Evolutionary conservation across 331 rosid species (phyloP).

Genomic region (Spiraea crenata): DNA sequence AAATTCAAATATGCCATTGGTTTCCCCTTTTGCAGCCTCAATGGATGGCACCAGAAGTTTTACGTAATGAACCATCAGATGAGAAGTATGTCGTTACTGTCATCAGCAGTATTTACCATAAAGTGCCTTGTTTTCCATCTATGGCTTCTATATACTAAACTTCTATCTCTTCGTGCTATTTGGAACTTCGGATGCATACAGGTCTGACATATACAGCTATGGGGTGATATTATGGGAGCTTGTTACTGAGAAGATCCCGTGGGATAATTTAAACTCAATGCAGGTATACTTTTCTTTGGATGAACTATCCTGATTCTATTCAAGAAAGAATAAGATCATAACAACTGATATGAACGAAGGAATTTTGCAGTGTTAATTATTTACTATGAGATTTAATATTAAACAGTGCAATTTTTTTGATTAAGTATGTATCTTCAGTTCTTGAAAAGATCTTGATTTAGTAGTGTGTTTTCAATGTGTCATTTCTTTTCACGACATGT

Average conservation of each 20-base stretch:
- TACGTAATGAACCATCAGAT: conserved; percentile 94
- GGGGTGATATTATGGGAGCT: conserved; percentile 99
- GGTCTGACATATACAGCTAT: conserved; percentile 96
- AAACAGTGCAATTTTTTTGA: neutral
- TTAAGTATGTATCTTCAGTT: neutral
- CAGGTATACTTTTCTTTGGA: conserved; percentile 66
- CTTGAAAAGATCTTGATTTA: conserved; percentile 1
- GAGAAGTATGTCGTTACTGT: conserved; percentile 66
- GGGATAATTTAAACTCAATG: conserved; percentile 96
- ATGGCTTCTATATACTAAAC: conserved; percentile 17
- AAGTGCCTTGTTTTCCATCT: conserved; percentile 2
- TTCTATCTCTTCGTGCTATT: conserved; percentile 14
- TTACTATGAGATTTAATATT: neutral
- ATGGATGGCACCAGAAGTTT: conserved; percentile 99
- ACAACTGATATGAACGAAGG: neutral
- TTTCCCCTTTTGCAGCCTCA: conserved; percentile 71
- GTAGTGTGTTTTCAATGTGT: neutral
- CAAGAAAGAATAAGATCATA: neutral
- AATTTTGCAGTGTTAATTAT: neutral
- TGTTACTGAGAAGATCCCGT: conserved; percentile 94
- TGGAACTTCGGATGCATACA: conserved; percentile 33
- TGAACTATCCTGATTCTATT: conserved; percentile 10
- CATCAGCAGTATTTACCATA: conserved; percentile 14
- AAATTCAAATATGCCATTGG: conserved; percentile 16
- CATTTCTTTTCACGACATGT: neutral